A percentile compares a stretch with the other conserved stretches of the same genome.
Conservation (phyloP, 306 rosid genomes). For the Prinsepia uniflora region DNA sequence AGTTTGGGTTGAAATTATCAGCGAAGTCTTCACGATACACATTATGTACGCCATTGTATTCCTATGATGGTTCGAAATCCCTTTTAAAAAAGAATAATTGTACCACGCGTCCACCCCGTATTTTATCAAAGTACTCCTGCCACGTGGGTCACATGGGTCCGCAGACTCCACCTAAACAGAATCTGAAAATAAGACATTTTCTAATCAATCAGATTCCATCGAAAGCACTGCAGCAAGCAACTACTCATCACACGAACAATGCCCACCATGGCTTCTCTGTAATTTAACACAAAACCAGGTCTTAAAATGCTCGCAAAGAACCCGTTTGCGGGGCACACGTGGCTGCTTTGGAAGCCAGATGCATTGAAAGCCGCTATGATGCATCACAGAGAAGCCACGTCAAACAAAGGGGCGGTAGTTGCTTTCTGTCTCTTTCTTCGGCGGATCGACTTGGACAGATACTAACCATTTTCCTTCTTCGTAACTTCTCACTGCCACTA, state of each 20-base stretch:
- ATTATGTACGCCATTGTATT: too few relatives aligned
- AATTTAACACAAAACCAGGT: background rate
- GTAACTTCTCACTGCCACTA: background rate
- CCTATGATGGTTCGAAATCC: too few relatives aligned
- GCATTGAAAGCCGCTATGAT: background rate
- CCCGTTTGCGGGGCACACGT: slow-evolving; percentile 1
- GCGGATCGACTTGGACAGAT: background rate
- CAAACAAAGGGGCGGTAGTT: background rate
- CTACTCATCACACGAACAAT: too few relatives aligned
- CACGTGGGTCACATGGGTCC: slow-evolving; percentile 16
- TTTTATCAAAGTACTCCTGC: background rate
- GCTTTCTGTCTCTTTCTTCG: background rate
- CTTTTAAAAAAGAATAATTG: background rate
- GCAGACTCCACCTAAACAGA: background rate
- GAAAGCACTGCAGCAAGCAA: too few relatives aligned
- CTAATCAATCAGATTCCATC: background rate
- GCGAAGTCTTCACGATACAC: too few relatives aligned
- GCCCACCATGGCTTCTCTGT: slow-evolving; percentile 1
- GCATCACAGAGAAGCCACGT: slow-evolving; percentile 19
- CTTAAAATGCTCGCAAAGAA: background rate
- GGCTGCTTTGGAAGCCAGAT: slow-evolving; percentile 26
- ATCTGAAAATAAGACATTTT: background rate
- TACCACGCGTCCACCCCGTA: background rate
- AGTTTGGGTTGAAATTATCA: too few relatives aligned
- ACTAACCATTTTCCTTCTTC: background rate